A percentile compares a stretch with the other conserved stretches of the same genome.
Evolutionary conservation across 192 early-diverging fungal species (phyloP).

Genomic region (Backusella macrospora): DNA sequence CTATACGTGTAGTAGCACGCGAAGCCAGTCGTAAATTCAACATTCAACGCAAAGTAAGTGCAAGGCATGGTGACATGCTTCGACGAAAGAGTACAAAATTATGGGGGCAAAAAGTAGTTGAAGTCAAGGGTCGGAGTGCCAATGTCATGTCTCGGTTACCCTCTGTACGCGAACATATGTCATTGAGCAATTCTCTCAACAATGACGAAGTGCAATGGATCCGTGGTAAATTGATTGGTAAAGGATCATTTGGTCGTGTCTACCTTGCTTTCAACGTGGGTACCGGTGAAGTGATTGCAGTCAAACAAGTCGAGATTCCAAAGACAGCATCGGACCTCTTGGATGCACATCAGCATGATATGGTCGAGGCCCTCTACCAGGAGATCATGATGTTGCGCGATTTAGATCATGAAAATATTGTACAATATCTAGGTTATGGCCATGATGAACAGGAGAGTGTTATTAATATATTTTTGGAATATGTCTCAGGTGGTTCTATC

Average conservation of each 20-base stretch:
- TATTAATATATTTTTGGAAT: constrained; percentile 97
- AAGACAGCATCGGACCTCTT: constrained; percentile 44
- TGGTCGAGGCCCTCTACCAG: constrained; percentile 67
- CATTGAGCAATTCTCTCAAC: constrained; percentile 34
- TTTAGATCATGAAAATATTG: constrained; percentile 92
- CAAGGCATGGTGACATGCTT: constrained; percentile 34
- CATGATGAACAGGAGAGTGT: constrained; percentile 46
- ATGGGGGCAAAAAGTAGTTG: constrained; percentile 50
- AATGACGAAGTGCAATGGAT: constrained; percentile 65
- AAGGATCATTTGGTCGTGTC: constrained; percentile 86
- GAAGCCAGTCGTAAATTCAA: constrained; percentile 45
- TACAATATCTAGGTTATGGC: constrained; percentile 85
- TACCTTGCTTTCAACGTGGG: constrained; percentile 77
- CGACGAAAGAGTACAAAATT: constrained; percentile 59
- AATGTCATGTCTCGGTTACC: constrained; percentile 22
- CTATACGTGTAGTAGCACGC: constrained; percentile 53
- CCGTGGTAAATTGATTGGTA: constrained; percentile 81
- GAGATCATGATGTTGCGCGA: constrained; percentile 80
- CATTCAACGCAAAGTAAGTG: constrained; percentile 11
- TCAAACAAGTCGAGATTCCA: constrained; percentile 82
- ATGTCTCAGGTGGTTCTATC: constrained; percentile 94
- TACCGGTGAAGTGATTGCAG: constrained; percentile 81
- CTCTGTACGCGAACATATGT: constrained; percentile 37
- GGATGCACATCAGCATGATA: constrained; percentile 48
- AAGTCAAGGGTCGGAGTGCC: constrained; percentile 45